Percentiles rank a stretch among this genome's conserved stretches.
Conservation (phyloP, 495 filamentous ascomycete genomes). For the Glonium stellatum region DNA sequence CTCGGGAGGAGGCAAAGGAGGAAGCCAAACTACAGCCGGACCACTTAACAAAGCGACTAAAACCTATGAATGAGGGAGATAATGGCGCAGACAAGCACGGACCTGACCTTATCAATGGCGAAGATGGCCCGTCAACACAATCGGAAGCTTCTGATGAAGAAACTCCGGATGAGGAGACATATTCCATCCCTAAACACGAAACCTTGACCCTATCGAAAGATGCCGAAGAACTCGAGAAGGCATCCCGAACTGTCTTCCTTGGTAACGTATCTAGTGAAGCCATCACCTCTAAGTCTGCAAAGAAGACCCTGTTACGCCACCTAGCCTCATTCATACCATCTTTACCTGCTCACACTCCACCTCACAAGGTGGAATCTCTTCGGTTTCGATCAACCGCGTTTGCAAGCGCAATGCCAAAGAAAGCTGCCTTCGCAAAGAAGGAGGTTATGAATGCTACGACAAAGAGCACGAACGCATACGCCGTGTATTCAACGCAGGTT, state of each 20-base stretch:
- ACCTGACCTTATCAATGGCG: constrained; percentile 25
- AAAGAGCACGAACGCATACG: constrained; percentile 90
- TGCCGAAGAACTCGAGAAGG: constrained; percentile 66
- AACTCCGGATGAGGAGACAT: constrained; percentile 31
- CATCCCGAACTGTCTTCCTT: constrained; percentile 84
- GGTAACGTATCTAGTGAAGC: constrained; percentile 80
- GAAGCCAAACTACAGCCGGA: constrained; percentile 29
- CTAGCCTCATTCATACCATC: constrained; percentile 48
- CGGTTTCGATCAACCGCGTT: constrained; percentile 92
- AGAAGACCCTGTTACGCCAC: constrained; percentile 68
- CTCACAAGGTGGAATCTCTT: constrained; percentile 76
- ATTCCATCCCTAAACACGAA: constrained; percentile 52
- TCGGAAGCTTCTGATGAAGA: constrained; percentile 23
- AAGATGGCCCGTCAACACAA: constrained; percentile 28
- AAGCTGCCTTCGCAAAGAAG: constrained; percentile 77
- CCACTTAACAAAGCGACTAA: constrained; percentile 47
- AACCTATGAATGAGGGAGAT: constrained; percentile 30
- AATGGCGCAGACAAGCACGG: constrained; percentile 28
- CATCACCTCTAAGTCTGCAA: constrained; percentile 71
- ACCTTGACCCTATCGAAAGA: constrained; percentile 40
- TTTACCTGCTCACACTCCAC: constrained; percentile 31
- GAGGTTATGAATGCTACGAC: constrained; percentile 81
- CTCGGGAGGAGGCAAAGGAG: constrained; percentile 49
- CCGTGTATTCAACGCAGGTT: constrained; percentile 65
- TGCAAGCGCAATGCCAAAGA: constrained; percentile 71